A percentile compares a stretch with the other conserved stretches of the same genome.
Conservation (phyloP, 2,329 filamentous ascomycete genomes). For the Trichoderma atroviride region DNA sequence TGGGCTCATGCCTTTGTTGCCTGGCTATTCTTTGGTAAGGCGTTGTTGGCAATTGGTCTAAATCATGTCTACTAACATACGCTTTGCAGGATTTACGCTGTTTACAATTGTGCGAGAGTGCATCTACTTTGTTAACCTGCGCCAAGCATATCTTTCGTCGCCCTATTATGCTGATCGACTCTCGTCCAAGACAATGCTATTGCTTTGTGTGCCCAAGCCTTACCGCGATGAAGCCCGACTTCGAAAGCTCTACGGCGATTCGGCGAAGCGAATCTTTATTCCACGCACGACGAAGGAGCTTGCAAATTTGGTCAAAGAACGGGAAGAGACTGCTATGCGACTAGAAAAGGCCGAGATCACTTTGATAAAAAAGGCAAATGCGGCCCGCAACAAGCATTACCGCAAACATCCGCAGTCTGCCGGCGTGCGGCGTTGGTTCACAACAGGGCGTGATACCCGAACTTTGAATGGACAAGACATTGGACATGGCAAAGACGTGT, state of each 20-base stretch:
- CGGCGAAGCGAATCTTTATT: conserved; percentile 84
- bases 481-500: neutral
- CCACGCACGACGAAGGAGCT: conserved; percentile 75
- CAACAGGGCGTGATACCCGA: neutral
- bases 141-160: conserved; percentile 88
- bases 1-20: conserved; percentile 81
- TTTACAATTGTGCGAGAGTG: conserved; percentile 85
- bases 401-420: conserved; percentile 11
- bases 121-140: conserved; percentile 89
- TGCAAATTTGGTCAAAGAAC: conserved; percentile 77
- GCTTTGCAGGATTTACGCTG: conserved; percentile 74
- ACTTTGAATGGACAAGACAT: neutral
- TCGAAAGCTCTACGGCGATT: conserved; percentile 77
- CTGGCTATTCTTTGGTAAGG: conserved; percentile 69
- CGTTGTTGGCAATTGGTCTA: neutral
- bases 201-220: conserved; percentile 77
- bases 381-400: conserved; percentile 62
- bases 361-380: conserved; percentile 78
- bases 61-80: neutral
- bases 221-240: conserved; percentile 79
- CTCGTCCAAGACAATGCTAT: conserved; percentile 87
- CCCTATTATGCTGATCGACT: conserved; percentile 82
- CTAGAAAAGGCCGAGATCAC: conserved; percentile 87
- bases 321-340: conserved; percentile 77
- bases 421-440: neutral